Evolutionary conservation across 1,284 basidiomycete genomes (phyloP).

Genomic region (Ceratobasidium sp.): DNA sequence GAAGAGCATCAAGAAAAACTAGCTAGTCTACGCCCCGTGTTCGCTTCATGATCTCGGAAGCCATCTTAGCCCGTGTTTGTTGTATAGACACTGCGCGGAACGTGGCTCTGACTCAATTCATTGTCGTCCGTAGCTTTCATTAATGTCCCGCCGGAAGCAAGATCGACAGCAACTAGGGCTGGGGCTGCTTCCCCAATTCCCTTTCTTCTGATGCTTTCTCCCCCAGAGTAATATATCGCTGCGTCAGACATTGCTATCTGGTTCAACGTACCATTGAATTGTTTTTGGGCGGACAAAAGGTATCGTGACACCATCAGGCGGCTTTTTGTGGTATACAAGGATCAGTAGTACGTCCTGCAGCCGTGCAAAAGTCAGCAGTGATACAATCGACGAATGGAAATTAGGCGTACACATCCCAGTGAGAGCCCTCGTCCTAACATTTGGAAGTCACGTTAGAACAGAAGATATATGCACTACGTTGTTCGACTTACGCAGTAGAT

Average conservation of each 20-base stretch:
- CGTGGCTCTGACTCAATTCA: too few species aligned
- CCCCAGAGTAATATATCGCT: too few species aligned
- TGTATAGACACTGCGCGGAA: not conserved
- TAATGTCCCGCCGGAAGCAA: too few species aligned
- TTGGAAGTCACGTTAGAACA: not conserved
- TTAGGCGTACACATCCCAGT: constrained; percentile 40
- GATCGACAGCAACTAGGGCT: too few species aligned
- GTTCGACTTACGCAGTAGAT: constrained; percentile 39
- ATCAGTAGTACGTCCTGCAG: not conserved
- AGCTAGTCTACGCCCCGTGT: not conserved
- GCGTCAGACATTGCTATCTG: too few species aligned
- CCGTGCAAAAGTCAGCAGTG: not conserved
- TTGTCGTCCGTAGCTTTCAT: too few species aligned
- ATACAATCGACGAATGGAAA: not conserved
- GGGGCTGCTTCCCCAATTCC: too few species aligned
- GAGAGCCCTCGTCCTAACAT: constrained; percentile 36
- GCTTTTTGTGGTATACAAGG: not conserved
- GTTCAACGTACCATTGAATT: too few species aligned
- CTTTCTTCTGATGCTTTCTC: not conserved
- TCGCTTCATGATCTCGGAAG: not conserved
- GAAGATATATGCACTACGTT: not conserved
- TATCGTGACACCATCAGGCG: not conserved
- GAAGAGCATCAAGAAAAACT: constrained; percentile 12
- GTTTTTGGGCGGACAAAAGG: not conserved
- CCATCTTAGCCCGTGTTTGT: not conserved